These are phyloP conservation scores for Eremothecium gossypii DNA, from an alignment of 1,139 yeast genomes.

Conservation along the genomic window DNA sequence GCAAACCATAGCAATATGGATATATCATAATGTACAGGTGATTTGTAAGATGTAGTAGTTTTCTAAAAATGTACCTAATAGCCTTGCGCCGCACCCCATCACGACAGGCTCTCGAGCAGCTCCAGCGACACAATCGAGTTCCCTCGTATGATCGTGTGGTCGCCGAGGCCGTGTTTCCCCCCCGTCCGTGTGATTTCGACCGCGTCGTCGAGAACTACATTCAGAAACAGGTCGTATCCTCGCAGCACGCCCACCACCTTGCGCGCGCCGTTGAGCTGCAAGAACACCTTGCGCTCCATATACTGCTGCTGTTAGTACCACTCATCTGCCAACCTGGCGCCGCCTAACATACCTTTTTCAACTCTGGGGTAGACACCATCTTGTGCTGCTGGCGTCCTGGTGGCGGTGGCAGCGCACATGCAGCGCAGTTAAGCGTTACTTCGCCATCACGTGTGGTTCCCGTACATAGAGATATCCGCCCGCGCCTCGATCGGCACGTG, in stretches of 20 bases:
- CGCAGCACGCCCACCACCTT: constrained; percentile 62
- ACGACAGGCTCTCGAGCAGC: constrained; percentile 25
- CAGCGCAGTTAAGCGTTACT: too few species aligned
- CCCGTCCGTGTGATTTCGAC: constrained; percentile 49
- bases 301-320: constrained; percentile 30
- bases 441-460: too few species aligned
- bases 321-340: neutral
- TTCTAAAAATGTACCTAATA: too few species aligned
- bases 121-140: constrained; percentile 52
- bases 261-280: constrained; percentile 68
- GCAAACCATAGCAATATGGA: too few species aligned
- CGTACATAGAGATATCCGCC: too few species aligned
- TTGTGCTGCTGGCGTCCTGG: too few species aligned
- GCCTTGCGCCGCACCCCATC: neutral
- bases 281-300: constrained; percentile 61
- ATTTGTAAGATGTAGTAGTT: neutral
- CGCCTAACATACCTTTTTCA: constrained; percentile 8
- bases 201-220: constrained; percentile 66
- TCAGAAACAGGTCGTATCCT: constrained; percentile 72
- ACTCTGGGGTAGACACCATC: constrained; percentile 11
- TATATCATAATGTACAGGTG: neutral
- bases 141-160: constrained; percentile 46
- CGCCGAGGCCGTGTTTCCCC: constrained; percentile 33
- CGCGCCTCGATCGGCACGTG: too few species aligned
- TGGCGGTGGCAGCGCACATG: too few species aligned